Base-by-base conservation (phyloP, 106 monocot genomes). In the Ottelia alismoides region DNA sequence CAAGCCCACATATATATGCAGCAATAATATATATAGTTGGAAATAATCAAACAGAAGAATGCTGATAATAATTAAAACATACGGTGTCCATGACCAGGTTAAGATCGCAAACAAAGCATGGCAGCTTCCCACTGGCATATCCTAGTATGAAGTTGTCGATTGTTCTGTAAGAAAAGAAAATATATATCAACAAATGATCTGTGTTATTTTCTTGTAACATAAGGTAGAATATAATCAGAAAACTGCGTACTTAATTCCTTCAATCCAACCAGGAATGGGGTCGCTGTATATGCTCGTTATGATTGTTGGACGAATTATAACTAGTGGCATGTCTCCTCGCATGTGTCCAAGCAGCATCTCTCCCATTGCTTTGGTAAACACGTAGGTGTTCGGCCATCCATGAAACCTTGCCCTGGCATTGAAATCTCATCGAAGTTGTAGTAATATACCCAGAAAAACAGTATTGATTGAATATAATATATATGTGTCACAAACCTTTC, bases 341-440 rank as follows among this genome's bases (percentile, higher is more conserved):
- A 56, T 22, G 45, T 71, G 54, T 29, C 72, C 71, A 25, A 81
- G 71, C 44, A 81, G 16, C 80, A 76, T 81, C 64, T 81, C 80
- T 28, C 72, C 80, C 80, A 81, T 66, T 31, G 80, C 71, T 61
- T 81, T 81, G 28, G 80, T 81, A 40, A 76, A 76, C 11, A 81
- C 80, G 57, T 81, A 81, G n/a, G 80, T 81, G 30, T 81, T 81
- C 52, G 80, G 76, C 80, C 76, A 81, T 2, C 80, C 80, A 65
- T 51, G 72, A 54, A 40, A 27, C 40, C 50, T 67, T 20, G 80
- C 80, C 64, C 80, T 66, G 23, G n/a, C 56, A 68, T 40, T 40
- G n/a, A n/a, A n/a, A n/a, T n/a, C n/a, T n/a, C n/a, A n/a, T n/a
- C n/a, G n/a, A n/a, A n/a, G n/a, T n/a, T n/a, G n/a, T n/a, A n/a